Evolutionary conservation across 78 protist genomes (phyloP).

Genomic region (Monosiga brevicollis): DNA sequence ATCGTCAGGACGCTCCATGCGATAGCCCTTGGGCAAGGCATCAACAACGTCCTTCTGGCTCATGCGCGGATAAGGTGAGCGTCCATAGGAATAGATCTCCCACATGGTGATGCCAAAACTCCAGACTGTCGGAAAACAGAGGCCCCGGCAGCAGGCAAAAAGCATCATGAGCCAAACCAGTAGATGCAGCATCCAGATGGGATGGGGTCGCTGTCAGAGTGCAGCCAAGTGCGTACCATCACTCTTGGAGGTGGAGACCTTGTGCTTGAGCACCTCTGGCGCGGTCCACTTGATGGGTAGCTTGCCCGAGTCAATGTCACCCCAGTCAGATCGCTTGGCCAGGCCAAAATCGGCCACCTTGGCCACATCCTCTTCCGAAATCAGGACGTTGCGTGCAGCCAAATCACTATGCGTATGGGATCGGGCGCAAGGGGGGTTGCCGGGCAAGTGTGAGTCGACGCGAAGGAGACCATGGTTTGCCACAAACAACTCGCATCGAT

Average conservation of each 20-base stretch:
- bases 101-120: constrained; percentile 13
- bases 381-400: constrained; percentile 14
- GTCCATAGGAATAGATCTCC: constrained; percentile 12
- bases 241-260: neutral
- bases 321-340: neutral
- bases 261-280: constrained; percentile 9
- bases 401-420: constrained; percentile 3
- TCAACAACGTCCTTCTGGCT: neutral
- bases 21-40: neutral
- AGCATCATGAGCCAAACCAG: no score
- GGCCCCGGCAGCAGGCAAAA: no score
- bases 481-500: no score
- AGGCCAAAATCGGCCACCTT: constrained; percentile 16
- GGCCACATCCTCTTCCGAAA: neutral
- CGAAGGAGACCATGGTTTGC: no score
- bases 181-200: no score
- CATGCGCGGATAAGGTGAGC: constrained; percentile 18
- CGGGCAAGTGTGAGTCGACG: no score
- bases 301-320: neutral
- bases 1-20: constrained; percentile 7
- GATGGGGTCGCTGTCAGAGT: no score
- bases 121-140: no score
- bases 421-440: no score
- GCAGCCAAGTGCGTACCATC: no score
- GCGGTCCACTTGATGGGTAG: constrained; percentile 32